phyloP scores from a whole-genome alignment of 169 alveolate species.

The Cyclospora cayetanensis region DNA sequence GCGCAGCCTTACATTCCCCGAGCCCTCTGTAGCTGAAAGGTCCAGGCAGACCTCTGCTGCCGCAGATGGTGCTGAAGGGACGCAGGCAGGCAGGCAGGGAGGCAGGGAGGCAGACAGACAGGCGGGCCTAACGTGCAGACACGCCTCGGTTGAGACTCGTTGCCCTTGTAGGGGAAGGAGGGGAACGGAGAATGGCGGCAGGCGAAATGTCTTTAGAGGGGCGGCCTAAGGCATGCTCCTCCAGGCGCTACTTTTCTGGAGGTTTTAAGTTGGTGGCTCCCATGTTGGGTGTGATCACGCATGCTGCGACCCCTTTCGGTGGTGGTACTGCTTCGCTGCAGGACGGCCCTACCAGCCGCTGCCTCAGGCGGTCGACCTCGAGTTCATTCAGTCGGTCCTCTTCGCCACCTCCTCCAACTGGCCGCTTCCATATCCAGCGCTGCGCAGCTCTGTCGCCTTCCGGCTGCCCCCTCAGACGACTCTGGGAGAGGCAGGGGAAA shows the following conservation, averaged over 20 bases:
- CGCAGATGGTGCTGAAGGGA: background rate
- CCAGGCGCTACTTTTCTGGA: too few species aligned
- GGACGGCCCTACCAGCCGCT: slow-evolving; percentile 70
- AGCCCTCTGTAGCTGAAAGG: background rate
- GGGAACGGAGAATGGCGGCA: too few species aligned
- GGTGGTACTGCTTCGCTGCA: background rate
- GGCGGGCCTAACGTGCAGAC: too few species aligned
- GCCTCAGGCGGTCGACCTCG: slow-evolving; percentile 52
- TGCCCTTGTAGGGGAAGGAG: too few species aligned
- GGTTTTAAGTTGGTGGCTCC: too few species aligned
- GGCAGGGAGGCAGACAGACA: background rate
- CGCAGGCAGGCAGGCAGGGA: background rate
- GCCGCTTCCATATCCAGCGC: slow-evolving; percentile 12
- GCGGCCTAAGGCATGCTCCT: too few species aligned
- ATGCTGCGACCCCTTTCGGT: background rate
- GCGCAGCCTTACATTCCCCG: too few species aligned
- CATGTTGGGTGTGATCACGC: too few species aligned
- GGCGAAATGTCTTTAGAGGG: too few species aligned
- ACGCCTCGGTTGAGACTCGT: too few species aligned
- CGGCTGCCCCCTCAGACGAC: slow-evolving; percentile 45
- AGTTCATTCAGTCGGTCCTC: slow-evolving; percentile 61
- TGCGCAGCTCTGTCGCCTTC: background rate
- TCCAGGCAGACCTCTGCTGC: background rate
- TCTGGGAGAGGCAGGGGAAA: slow-evolving; percentile 47
- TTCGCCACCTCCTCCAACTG: slow-evolving; percentile 57